A percentile compares a stretch with the other conserved stretches of the same genome.
Conservation (phyloP, 805 yeast genomes). For the Ogataea methanolica region DNA sequence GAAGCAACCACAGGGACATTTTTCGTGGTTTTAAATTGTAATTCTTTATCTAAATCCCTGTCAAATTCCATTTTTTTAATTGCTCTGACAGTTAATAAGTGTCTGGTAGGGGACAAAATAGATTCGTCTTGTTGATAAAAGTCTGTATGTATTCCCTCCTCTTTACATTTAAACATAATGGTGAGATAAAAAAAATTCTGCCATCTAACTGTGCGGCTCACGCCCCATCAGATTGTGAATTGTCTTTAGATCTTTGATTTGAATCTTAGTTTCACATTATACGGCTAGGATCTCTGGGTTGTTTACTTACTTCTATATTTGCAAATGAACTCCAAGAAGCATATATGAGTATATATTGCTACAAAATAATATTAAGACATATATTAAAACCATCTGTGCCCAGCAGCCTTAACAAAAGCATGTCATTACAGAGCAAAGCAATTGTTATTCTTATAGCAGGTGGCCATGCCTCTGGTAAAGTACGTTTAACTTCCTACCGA, state of each 20-base stretch:
- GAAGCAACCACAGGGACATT: constrained; percentile 46
- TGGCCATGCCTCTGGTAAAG: constrained; percentile 34
- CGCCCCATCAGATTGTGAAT: too few species aligned
- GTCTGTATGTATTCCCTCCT: too few species aligned
- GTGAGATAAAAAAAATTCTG: too few species aligned
- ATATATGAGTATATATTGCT: background rate
- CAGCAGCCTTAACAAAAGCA: too few species aligned
- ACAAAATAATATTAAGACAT: background rate
- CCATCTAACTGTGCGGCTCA: too few species aligned
- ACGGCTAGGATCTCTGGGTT: too few species aligned
- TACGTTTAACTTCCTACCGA: constrained; percentile 5
- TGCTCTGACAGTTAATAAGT: background rate
- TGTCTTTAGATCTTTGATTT: too few species aligned
- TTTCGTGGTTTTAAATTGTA: constrained; percentile 60
- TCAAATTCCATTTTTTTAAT: constrained; percentile 47
- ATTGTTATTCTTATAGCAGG: constrained; percentile 29
- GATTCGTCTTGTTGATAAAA: background rate
- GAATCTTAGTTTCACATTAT: too few species aligned
- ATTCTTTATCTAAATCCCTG: constrained; percentile 51
- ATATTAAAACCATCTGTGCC: too few species aligned
- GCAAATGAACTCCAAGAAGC: background rate
- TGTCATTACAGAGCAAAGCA: constrained; percentile 4
- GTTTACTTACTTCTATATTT: too few species aligned
- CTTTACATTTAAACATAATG: too few species aligned
- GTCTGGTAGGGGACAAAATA: background rate